Base-by-base conservation (phyloP, 1,284 basidiomycete species). In the Sutorius eximius region DNA sequence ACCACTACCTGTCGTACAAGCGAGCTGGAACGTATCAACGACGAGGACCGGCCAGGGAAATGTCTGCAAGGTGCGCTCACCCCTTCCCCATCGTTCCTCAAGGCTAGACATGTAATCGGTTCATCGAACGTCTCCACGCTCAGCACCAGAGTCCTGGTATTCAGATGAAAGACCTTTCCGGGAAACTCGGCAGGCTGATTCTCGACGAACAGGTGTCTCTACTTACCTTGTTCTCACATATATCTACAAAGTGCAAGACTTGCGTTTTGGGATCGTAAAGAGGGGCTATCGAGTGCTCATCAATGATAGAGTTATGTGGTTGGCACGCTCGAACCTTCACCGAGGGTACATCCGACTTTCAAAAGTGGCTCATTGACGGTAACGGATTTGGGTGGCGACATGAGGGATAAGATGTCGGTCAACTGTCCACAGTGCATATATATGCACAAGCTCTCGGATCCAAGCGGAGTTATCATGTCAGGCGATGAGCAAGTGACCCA, bases 221-320 rank as follows among this genome's bases (percentile, higher is more conserved):
- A 10, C 57, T 42, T 43, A 51, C 85, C 75, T 81, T 82, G 57
- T 78, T 76, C 62, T 81, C 76, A 40, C 73, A 68, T 45, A 87
- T 88, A 62, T 88, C 85, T 24, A 88, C 81, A 65, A 89, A 88
- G 66, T 87, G 85, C 36, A 88, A 64, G 20, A 71, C 76, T 12
- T 73, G 75, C 2, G 80, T 82, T 45, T 61, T 62, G 20, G 77
- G 66, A 60, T 87, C 85, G 64, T 83, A 87, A 4, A 88, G 55
- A 5, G 86, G 86, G 33, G 80, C 85, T 87, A 58, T 54, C 30
- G 52, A 51, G 41, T 53, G 54, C 32, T 57, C 42, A 27, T 58
- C 41, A 59, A 57, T 52, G 43, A 36, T 18, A 38, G 30, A 27
- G 38, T 36, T 18, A 50, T 20, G 34, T 30, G 49, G 45, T 27